Base-by-base conservation (phyloP, 1,284 basidiomycete genomes). In the Grifola frondosa region DNA sequence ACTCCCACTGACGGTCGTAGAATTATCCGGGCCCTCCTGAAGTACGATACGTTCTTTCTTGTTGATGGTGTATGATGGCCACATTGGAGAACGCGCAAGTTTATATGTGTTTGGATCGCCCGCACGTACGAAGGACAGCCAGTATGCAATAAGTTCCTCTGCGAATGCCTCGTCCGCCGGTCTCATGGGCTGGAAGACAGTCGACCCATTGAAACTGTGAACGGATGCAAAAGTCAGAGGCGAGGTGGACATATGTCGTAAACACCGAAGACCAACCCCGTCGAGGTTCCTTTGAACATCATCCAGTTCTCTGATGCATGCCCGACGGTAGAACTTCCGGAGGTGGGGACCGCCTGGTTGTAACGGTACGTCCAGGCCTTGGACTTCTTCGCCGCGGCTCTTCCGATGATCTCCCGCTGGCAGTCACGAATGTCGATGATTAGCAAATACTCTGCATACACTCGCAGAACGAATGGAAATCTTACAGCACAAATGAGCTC, bases 261-360 rank as follows among this genome's bases (percentile, higher is more conserved):
- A n/a, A n/a, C n/a, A n/a, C n/a, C n/a, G n/a, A n/a, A 28, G 29
- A 40, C 64, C 12, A 51, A 80, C 78, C 79, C 78, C n/a, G 78
- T 79, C 38, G 74, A 75, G 0, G 70, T 74, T 3, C 79, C 79
- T 19, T 59, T 60, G 63, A 81, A 80, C 78, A 81, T 78, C 75
- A 80, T 79, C 72, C 74, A 80, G 52, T 81, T 80, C 56, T 82
- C 78, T 2, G 80, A 68, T 3, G 78, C 71, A 51, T 81, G 79
- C 10, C 49, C 61, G 5, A 75, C 73, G 20, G 58, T 59, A 1
- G 61, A 43, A 8, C 60, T 63, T 20, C 63, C 60, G 2, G 52
- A 49, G 1, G 71, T 73, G 4, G 74, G 74, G 37, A 76, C 74
- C 4, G 64, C 61, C 51, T 80, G 75, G 55, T 81, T 80, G 59